Percentiles rank a stretch among this genome's conserved stretches.
phyloP scores from a whole-genome alignment of 257 asterid species.

The Petrea volubilis region DNA sequence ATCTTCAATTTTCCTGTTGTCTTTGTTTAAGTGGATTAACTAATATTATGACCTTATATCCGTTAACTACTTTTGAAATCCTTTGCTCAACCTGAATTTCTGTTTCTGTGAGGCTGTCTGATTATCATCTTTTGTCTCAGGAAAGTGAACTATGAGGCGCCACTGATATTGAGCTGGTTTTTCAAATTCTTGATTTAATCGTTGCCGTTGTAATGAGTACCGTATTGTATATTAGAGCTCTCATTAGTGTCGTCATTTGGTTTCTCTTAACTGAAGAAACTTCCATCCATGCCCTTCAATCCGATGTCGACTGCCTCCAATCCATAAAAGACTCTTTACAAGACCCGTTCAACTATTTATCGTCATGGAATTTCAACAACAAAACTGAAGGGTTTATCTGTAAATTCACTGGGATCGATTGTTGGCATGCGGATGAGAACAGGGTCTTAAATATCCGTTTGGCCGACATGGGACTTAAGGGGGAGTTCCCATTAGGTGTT shows the following conservation, averaged over 20 bases:
- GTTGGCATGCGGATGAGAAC: constrained; percentile 81
- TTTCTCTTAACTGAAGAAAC: constrained; percentile 31
- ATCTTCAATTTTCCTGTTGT: background rate
- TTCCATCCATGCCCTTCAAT: constrained; percentile 39
- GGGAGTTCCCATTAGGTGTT: constrained; percentile 72
- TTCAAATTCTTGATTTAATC: constrained; percentile 10
- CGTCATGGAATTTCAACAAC: constrained; percentile 67
- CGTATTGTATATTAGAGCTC: constrained; percentile 32
- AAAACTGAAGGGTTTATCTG: constrained; percentile 63
- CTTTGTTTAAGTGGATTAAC: background rate
- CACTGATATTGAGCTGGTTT: constrained; percentile 21
- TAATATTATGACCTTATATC: background rate
- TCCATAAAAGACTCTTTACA: constrained; percentile 41
- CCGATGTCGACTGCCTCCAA: constrained; percentile 66
- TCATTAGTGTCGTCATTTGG: constrained; percentile 35
- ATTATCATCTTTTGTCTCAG: constrained; percentile 29
- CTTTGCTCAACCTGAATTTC: background rate
- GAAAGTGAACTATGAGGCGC: constrained; percentile 25
- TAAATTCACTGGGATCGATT: constrained; percentile 60
- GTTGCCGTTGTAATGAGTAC: constrained; percentile 19
- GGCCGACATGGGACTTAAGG: constrained; percentile 69
- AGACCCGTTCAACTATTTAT: constrained; percentile 55
- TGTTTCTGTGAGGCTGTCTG: constrained; percentile 12
- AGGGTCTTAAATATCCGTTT: constrained; percentile 62
- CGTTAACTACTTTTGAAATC: background rate